Conservation (phyloP, 1,284 basidiomycete genomes). For the Grifola frondosa region DNA sequence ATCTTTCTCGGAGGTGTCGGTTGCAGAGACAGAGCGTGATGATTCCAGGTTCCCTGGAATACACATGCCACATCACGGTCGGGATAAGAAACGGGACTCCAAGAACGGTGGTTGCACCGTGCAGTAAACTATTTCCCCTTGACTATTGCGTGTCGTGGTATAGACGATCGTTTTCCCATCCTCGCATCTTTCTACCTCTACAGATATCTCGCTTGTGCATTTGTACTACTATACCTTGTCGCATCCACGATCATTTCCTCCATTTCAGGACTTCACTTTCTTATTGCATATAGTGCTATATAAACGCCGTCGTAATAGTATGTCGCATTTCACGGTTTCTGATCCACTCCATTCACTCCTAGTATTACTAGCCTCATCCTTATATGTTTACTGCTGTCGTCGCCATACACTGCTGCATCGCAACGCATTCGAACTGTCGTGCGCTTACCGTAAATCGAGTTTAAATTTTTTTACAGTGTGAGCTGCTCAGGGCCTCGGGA, state of each 20-base stretch:
- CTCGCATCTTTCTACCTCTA: background rate
- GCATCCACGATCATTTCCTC: slow-evolving; percentile 4
- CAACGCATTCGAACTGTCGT: too few relatives aligned
- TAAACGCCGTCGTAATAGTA: background rate
- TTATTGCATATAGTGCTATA: slow-evolving; percentile 14
- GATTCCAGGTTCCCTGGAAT: slow-evolving; percentile 19
- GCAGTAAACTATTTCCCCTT: too few relatives aligned
- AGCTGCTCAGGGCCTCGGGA: too few relatives aligned
- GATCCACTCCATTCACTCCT: background rate
- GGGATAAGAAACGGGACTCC: slow-evolving; percentile 23
- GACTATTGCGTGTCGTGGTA: background rate
- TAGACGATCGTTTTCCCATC: background rate
- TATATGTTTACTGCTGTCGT: too few relatives aligned
- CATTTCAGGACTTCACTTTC: background rate
- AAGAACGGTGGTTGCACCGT: slow-evolving; percentile 22
- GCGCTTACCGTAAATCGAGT: too few relatives aligned
- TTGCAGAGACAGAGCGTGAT: slow-evolving; percentile 27
- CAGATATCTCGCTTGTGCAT: background rate
- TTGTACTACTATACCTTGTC: slow-evolving; percentile 1
- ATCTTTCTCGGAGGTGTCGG: slow-evolving; percentile 30
- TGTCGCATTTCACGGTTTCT: background rate
- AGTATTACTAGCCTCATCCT: too few relatives aligned
- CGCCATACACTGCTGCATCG: too few relatives aligned
- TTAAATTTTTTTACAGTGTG: too few relatives aligned
- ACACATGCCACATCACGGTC: slow-evolving; percentile 16